Evolutionary conservation across 345 rosid genomes (phyloP).

Genomic region (Citrus cavaleriei): DNA sequence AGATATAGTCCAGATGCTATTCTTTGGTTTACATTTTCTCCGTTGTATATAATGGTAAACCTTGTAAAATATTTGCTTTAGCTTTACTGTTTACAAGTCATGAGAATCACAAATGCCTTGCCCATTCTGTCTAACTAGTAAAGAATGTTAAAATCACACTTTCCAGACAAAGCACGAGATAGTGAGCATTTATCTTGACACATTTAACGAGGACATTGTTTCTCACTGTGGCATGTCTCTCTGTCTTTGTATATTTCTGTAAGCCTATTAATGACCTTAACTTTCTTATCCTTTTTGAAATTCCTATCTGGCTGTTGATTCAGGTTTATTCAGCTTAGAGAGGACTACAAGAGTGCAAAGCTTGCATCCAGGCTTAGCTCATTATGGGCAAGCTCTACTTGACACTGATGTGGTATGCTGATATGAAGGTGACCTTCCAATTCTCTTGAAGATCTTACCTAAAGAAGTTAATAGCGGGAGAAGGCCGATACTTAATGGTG

Average conservation of each 20-base stretch:
- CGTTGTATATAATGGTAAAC: neutral
- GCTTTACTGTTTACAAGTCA: neutral
- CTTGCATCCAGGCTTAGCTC: conserved; percentile 85
- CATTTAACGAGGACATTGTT: neutral
- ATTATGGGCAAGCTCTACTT: conserved; percentile 72
- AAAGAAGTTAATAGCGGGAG: neutral
- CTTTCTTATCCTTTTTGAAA: neutral
- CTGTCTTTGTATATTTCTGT: neutral
- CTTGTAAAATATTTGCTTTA: neutral
- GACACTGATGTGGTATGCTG: conserved; percentile 18
- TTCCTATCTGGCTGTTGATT: conserved; percentile 2
- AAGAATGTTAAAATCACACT: neutral
- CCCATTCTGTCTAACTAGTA: neutral
- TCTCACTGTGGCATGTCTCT: neutral
- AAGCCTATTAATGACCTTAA: neutral
- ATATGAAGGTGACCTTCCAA: neutral
- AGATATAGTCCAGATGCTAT: neutral
- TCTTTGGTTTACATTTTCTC: neutral
- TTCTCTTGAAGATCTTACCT: conserved; percentile 1
- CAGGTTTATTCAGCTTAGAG: conserved; percentile 96
- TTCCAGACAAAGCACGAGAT: neutral
- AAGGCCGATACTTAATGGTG: neutral
- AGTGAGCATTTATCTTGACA: neutral
- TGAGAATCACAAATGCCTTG: neutral
- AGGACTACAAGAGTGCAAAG: conserved; percentile 92